Evolutionary conservation across 164 flowering plant species (phyloP), one percentile per base, ranked within the genome.

Genomic region (Magnolia kwangsiensis): DNA sequence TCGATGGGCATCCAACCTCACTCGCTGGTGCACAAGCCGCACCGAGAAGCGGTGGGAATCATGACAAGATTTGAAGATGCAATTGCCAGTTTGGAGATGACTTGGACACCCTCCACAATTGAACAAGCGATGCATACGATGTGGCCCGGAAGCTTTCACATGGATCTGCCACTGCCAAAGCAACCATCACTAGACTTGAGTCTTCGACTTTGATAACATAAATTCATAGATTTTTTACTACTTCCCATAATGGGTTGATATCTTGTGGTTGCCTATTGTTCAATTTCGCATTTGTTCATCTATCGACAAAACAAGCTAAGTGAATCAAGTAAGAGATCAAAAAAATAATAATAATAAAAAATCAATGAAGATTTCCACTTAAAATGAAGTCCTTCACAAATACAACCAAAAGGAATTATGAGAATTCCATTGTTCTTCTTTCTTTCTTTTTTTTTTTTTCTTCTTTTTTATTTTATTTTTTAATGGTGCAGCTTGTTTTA

Each of bases 71-170:
- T 84, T 73, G 24, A 58, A n/a, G 80, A 75, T 50, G 55, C 75
- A 18, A 49, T 63, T 19, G 14, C 76, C 10, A 74, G 83, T 7
- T 76, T 66, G 21, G 79, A 78, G 72, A 76, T 69, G 76, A 21
- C 76, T 1, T 80, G 80, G 82, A 18, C 76, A 9, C 78, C 81
- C 3, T 75, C 65, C 63, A 19, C 58, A 45, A 1, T 77, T 24
- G 83, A 78, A 51, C 84, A 77, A 58, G 76, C 82, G 19, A 75
- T 70, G 80, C 85, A 86, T 24, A 59, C 61, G 71, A 70, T 80
- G 61, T 86, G 90, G 90, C 88, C 88, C 0, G 88, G 90, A 58
- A 87, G 85, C 79, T 87, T 82, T 78, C 81, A 78, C 0, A 16
- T 79, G 29, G 73, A 81, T 49, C 21, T 16, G 6, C 68, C 77